Percentiles rank a stretch among this genome's conserved stretches.
These are phyloP conservation scores for Penicillium glabrum DNA, from an alignment of 2,329 filamentous ascomycete species.

Conservation along the genomic window DNA sequence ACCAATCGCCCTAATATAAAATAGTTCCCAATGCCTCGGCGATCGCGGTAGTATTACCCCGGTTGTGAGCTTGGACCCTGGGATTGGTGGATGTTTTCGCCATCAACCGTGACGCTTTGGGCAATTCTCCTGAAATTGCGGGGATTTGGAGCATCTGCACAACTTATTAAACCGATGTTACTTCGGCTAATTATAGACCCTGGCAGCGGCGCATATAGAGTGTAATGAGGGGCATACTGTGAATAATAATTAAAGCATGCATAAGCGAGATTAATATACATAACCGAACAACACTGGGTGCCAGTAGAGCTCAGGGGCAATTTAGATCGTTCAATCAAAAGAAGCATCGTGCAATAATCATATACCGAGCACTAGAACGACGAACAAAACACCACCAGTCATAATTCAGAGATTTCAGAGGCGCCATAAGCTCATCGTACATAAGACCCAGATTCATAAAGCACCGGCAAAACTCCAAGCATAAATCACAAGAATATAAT, in stretches of 20 bases:
- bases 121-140: conserved; percentile 19
- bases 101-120: conserved; percentile 10
- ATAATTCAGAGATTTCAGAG: not conserved
- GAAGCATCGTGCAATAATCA: not conserved
- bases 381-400: not conserved
- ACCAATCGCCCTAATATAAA: not conserved
- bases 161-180: not conserved
- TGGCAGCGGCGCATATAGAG: too few relatives aligned
- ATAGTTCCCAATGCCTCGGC: conserved; percentile 12
- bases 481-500: conserved; percentile 4
- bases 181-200: not conserved
- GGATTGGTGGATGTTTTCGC: conserved; percentile 31
- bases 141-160: conserved; percentile 4
- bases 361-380: not conserved
- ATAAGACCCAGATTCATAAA: not conserved
- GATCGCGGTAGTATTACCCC: conserved; percentile 23
- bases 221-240: not conserved
- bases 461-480: not conserved
- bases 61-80: not conserved
- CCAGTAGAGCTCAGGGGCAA: not conserved
- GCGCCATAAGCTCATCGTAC: not conserved
- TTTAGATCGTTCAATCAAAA: not conserved
- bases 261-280: not conserved
- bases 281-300: not conserved
- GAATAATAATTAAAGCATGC: not conserved